Evolutionary conservation across 1,284 basidiomycete species (phyloP).

Genomic region (Lentinus polychrous): DNA sequence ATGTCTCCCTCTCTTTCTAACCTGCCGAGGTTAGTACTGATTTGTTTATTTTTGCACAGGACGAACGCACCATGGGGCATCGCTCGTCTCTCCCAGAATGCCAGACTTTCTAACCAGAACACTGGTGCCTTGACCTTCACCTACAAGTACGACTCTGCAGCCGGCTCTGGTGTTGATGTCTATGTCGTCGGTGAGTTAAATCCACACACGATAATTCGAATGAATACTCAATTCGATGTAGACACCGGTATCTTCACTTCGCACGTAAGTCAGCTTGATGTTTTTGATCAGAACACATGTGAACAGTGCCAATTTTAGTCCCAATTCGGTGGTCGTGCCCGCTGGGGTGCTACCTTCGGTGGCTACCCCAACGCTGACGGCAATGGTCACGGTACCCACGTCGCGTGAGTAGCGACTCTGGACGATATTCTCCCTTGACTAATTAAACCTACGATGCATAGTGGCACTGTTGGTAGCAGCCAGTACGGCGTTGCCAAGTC

Average conservation of each 20-base stretch:
- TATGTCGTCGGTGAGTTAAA: conserved; percentile 25
- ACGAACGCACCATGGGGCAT: conserved; percentile 31
- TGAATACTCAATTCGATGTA: background rate
- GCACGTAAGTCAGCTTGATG: conserved; percentile 30
- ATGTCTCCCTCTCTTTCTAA: background rate
- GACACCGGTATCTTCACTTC: conserved; percentile 53
- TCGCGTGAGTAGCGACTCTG: conserved; percentile 24
- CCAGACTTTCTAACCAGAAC: conserved; percentile 10
- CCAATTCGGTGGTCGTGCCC: conserved; percentile 67
- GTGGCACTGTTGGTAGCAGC: conserved; percentile 45
- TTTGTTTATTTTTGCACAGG: conserved; percentile 4
- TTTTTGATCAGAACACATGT: background rate
- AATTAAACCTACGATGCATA: conserved; percentile 29
- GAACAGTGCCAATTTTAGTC: conserved; percentile 16
- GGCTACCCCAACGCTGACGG: conserved; percentile 42
- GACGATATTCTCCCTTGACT: background rate
- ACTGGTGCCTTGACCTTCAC: conserved; percentile 11
- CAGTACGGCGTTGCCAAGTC: conserved; percentile 69
- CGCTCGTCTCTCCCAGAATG: conserved; percentile 22
- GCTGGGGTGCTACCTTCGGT: conserved; percentile 51
- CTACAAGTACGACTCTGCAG: conserved; percentile 24
- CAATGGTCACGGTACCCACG: conserved; percentile 45
- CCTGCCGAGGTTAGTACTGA: background rate
- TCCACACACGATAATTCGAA: background rate
- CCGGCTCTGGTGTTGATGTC: conserved; percentile 29